These are phyloP conservation scores for Hirschfeldia incana DNA, from an alignment of 345 rosid species.

Conservation along the genomic window DNA sequence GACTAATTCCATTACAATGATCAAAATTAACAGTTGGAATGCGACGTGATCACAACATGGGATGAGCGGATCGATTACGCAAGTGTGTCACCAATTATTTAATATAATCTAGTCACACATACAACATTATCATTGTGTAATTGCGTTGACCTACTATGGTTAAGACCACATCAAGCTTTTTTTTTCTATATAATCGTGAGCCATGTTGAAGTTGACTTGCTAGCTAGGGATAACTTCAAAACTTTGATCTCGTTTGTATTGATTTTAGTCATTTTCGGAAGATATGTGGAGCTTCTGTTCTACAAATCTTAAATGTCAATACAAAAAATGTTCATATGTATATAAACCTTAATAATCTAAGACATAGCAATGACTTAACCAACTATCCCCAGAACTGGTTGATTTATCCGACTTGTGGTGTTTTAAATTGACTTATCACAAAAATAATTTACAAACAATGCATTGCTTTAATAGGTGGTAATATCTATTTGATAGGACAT, in stretches of 20 bases:
- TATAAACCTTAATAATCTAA: not conserved
- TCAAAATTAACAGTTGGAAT: slow-evolving; percentile 5
- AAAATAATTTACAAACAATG: not conserved
- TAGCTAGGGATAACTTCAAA: not conserved
- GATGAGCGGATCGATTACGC: slow-evolving; percentile 2
- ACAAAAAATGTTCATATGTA: not conserved
- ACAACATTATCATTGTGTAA: slow-evolving; percentile 3
- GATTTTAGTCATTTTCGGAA: slow-evolving; percentile 3
- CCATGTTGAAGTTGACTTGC: slow-evolving; percentile 4
- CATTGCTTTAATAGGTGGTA: not conserved
- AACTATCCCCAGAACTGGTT: not conserved
- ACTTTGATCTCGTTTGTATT: not conserved
- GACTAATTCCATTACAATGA: not conserved
- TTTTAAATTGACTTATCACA: not conserved
- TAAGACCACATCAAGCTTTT: not conserved
- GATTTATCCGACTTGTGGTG: not conserved
- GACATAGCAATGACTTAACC: not conserved
- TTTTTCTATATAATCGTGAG: not conserved
- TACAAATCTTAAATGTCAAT: not conserved
- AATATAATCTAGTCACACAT: not conserved
- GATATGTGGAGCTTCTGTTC: slow-evolving; percentile 11
- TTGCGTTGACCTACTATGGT: slow-evolving; percentile 21
- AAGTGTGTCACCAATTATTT: slow-evolving; percentile 11
- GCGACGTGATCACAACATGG: slow-evolving; percentile 37
- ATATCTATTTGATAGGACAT: not conserved